These are phyloP conservation scores for Trichophaea hybrida DNA, from an alignment of 2,329 filamentous ascomycete genomes.

Conservation along the genomic window DNA sequence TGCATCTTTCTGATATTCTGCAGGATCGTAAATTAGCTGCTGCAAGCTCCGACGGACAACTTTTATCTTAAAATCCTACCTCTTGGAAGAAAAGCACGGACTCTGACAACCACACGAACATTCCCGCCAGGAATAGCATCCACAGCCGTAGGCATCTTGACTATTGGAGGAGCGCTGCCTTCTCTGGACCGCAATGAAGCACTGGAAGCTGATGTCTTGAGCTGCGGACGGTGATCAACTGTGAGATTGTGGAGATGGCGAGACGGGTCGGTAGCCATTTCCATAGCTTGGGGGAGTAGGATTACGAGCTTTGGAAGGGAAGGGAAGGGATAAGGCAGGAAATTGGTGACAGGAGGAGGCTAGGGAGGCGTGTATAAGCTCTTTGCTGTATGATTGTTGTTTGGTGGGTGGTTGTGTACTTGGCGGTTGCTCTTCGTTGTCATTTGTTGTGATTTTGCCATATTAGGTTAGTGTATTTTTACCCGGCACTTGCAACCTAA, in stretches of 20 bases:
- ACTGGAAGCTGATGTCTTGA: conserved; percentile 52
- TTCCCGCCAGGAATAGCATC: conserved; percentile 51
- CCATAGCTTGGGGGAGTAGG: neutral
- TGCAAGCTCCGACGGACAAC: conserved; percentile 16
- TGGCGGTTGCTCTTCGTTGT: no score
- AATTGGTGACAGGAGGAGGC: no score
- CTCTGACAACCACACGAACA: conserved; percentile 68
- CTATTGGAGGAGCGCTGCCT: conserved; percentile 35
- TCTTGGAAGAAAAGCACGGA: conserved; percentile 63
- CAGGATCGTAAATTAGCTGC: conserved; percentile 2
- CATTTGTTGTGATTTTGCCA: no score
- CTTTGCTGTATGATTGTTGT: no score
- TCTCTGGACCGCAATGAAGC: conserved; percentile 63
- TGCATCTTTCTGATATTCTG: conserved; percentile 68
- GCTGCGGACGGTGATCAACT: neutral
- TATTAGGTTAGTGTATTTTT: no score
- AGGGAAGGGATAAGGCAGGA: no score
- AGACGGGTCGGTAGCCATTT: neutral
- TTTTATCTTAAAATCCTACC: conserved; percentile 38
- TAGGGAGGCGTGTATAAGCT: no score
- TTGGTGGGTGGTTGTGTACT: no score
- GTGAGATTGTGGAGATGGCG: neutral
- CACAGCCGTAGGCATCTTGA: conserved; percentile 33
- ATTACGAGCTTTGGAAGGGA: no score
- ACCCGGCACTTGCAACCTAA: no score